A percentile compares a stretch with the other conserved stretches of the same genome.
Evolutionary conservation across 2,329 filamentous ascomycete species (phyloP).

Genomic region (Botrytis porri): DNA sequence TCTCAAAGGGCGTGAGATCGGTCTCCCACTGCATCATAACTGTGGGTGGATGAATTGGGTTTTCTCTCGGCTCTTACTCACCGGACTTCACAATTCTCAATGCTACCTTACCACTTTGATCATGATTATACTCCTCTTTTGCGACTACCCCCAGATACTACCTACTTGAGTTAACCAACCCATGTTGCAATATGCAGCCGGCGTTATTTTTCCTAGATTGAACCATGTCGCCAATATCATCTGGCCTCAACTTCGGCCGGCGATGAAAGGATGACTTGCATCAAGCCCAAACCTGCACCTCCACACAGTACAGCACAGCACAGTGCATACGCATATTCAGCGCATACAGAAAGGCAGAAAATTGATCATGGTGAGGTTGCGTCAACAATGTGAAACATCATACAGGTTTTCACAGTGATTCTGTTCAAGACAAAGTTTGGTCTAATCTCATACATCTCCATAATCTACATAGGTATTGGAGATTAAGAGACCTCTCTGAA

Average conservation of each 20-base stretch:
- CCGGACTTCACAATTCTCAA: background rate
- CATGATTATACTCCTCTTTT: background rate
- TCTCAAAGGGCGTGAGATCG: background rate
- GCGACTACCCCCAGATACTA: background rate
- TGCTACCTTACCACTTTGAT: background rate
- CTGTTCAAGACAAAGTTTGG: conserved; percentile 1
- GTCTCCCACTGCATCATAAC: background rate
- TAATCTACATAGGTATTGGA: conserved; percentile 9
- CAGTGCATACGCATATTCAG: conserved; percentile 20
- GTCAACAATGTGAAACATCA: conserved; percentile 19
- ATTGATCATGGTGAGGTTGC: background rate
- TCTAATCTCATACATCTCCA: conserved; percentile 14
- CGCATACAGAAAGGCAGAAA: conserved; percentile 19
- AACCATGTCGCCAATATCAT: conserved; percentile 6
- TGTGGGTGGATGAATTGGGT: background rate
- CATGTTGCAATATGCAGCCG: conserved; percentile 6
- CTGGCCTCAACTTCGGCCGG: conserved; percentile 16
- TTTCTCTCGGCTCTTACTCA: background rate
- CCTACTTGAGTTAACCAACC: conserved; percentile 5
- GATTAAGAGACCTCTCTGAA: conserved; percentile 17
- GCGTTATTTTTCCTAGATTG: conserved; percentile 1
- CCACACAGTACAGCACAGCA: conserved; percentile 10
- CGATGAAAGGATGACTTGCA: conserved; percentile 21
- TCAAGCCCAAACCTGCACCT: conserved; percentile 17
- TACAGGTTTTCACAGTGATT: background rate